Percentiles rank a stretch among this genome's conserved stretches.
Conservation (phyloP, 192 early-diverging fungal genomes). For the Entomortierella parvispora region DNA sequence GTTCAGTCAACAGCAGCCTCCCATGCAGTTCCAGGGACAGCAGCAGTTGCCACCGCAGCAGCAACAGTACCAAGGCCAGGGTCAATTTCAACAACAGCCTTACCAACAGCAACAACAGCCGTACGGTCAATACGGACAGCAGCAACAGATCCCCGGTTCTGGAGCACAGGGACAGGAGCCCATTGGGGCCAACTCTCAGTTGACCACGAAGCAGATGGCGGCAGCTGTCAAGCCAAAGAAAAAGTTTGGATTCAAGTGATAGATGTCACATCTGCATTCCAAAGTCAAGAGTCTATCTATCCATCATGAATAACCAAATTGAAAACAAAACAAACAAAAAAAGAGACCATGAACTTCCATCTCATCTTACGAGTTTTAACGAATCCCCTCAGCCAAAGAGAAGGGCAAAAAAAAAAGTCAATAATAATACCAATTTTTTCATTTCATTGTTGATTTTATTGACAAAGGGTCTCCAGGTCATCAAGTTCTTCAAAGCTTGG, state of each 20-base stretch:
- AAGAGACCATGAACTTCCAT: no score
- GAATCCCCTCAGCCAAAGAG: neutral
- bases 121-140: neutral
- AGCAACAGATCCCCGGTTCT: neutral
- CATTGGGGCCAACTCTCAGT: conserved; percentile 22
- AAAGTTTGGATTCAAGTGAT: conserved; percentile 41
- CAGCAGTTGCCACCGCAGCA: neutral
- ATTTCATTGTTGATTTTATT: neutral
- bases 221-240: conserved; percentile 42
- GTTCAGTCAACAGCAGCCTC: conserved; percentile 16
- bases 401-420: neutral
- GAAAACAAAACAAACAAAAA: neutral
- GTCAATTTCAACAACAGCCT: conserved; percentile 7
- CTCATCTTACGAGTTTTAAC: no score
- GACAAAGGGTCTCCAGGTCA: neutral
- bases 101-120: conserved; percentile 15
- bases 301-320: neutral
- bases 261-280: neutral
- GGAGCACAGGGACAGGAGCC: neutral
- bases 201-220: conserved; percentile 40
- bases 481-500: conserved; percentile 28
- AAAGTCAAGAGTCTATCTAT: no score
- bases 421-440: neutral
- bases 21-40: conserved; percentile 5
- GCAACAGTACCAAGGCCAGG: conserved; percentile 3